Conservation (phyloP, 306 rosid genomes). For the Pyrus betulifolia region DNA sequence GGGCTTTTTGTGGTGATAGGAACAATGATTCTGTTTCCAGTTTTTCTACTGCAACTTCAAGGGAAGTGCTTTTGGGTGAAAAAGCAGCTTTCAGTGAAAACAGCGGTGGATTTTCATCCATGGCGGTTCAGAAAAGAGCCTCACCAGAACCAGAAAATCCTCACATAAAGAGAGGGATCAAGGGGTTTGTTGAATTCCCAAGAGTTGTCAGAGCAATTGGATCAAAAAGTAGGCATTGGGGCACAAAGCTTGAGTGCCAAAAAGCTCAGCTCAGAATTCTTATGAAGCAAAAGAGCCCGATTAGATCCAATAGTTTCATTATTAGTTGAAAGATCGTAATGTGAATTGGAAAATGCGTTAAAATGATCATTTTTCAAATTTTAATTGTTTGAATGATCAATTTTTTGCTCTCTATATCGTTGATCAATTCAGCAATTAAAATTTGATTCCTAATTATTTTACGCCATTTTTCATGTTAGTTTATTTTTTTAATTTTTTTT, state of each 20-base stretch:
- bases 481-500: not conserved
- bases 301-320: slow-evolving; percentile 31
- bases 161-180: slow-evolving; percentile 51
- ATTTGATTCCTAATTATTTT: not conserved
- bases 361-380: too few relatives aligned
- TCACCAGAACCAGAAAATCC: slow-evolving; percentile 47
- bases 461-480: not conserved
- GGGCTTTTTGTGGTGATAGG: not conserved
- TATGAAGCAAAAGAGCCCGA: slow-evolving; percentile 30
- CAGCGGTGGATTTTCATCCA: slow-evolving; percentile 11
- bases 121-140: slow-evolving; percentile 11
- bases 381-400: not conserved
- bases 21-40: not conserved
- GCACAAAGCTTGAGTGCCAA: slow-evolving; percentile 50
- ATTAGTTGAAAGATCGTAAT: slow-evolving; percentile 10
- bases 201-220: slow-evolving; percentile 41
- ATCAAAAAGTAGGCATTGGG: slow-evolving; percentile 43
- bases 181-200: slow-evolving; percentile 60
- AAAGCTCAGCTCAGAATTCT: slow-evolving; percentile 47
- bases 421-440: not conserved
- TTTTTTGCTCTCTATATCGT: not conserved
- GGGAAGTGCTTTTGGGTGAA: slow-evolving; percentile 1
- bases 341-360: not conserved
- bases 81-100: not conserved
- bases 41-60: not conserved